Evolutionary conservation across 331 rosid species (phyloP).

Genomic region (Malus hybrid): DNA sequence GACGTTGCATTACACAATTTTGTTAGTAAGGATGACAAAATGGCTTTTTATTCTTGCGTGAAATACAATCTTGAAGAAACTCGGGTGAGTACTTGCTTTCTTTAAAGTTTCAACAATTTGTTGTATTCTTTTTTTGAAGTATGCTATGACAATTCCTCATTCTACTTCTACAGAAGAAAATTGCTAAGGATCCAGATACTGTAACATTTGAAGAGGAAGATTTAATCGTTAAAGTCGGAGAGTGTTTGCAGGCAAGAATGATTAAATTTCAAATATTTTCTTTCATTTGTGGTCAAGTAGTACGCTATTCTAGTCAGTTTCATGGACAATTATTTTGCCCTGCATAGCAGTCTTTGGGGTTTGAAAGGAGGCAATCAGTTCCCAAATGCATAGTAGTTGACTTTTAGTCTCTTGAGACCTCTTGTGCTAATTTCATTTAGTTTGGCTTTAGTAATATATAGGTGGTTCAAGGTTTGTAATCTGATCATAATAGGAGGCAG

Average conservation of each 20-base stretch:
- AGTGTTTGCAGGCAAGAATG: slow-evolving; percentile 73
- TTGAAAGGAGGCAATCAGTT: neutral
- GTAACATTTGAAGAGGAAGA: slow-evolving; percentile 71
- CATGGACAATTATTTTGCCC: neutral
- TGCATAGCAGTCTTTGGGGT: slow-evolving; percentile 7
- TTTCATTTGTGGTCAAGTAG: neutral
- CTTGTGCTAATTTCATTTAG: neutral
- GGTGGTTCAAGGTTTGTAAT: neutral
- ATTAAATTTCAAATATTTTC: neutral
- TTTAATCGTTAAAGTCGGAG: slow-evolving; percentile 91
- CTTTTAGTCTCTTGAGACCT: neutral
- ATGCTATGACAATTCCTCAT: slow-evolving; percentile 13
- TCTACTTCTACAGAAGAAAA: slow-evolving; percentile 56
- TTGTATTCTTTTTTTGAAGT: neutral
- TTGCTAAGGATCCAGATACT: slow-evolving; percentile 57
- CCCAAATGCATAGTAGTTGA: neutral
- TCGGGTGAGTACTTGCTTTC: slow-evolving; percentile 48
- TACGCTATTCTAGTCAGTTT: slow-evolving; percentile 5
- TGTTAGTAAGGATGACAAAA: slow-evolving; percentile 89
- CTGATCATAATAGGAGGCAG: neutral
- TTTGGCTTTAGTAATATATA: neutral
- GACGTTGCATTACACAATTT: slow-evolving; percentile 84
- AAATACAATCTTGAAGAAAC: slow-evolving; percentile 79
- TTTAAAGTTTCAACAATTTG: neutral
- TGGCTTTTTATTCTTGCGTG: slow-evolving; percentile 80